Conservation (phyloP, 2,329 filamentous ascomycete species). For the Penicillium sp. region DNA sequence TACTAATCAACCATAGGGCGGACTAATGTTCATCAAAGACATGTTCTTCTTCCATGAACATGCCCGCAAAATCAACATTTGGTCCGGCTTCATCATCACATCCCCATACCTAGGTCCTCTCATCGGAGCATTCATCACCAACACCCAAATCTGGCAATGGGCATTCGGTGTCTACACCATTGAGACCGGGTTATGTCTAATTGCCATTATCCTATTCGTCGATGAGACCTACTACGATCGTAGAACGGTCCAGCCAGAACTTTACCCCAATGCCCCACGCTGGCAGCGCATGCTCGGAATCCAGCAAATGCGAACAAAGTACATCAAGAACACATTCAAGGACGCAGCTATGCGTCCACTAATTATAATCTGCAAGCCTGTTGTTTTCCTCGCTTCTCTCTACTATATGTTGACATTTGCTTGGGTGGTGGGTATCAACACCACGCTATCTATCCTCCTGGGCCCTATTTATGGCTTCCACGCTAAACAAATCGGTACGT, state of each 20-base stretch:
- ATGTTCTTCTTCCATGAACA: constrained; percentile 42
- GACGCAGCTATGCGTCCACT: constrained; percentile 37
- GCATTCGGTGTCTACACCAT: constrained; percentile 36
- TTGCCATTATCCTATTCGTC: constrained; percentile 31
- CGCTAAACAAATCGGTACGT: constrained; percentile 47
- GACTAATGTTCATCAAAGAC: constrained; percentile 43
- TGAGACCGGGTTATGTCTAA: constrained; percentile 30
- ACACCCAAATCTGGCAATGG: constrained; percentile 33
- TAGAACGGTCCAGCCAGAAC: constrained; percentile 14
- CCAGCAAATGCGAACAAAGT: constrained; percentile 30
- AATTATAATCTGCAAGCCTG: constrained; percentile 36
- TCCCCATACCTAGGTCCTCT: constrained; percentile 33
- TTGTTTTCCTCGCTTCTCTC: constrained; percentile 32
- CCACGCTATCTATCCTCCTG: constrained; percentile 51
- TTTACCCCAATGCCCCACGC: constrained; percentile 25
- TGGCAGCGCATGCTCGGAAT: constrained; percentile 35
- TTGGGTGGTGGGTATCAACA: constrained; percentile 51
- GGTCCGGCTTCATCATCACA: constrained; percentile 35
- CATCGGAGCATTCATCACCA: constrained; percentile 36
- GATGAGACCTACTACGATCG: constrained; percentile 41
- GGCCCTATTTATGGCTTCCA: constrained; percentile 49
- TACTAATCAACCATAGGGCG: constrained; percentile 23
- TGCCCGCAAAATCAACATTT: constrained; percentile 40
- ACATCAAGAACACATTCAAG: constrained; percentile 27
- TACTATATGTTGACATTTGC: constrained; percentile 42